A percentile compares a stretch with the other conserved stretches of the same genome.
Evolutionary conservation across 768 basidiomycete genomes (phyloP).

Genomic region (Plicaturopsis crispa): DNA sequence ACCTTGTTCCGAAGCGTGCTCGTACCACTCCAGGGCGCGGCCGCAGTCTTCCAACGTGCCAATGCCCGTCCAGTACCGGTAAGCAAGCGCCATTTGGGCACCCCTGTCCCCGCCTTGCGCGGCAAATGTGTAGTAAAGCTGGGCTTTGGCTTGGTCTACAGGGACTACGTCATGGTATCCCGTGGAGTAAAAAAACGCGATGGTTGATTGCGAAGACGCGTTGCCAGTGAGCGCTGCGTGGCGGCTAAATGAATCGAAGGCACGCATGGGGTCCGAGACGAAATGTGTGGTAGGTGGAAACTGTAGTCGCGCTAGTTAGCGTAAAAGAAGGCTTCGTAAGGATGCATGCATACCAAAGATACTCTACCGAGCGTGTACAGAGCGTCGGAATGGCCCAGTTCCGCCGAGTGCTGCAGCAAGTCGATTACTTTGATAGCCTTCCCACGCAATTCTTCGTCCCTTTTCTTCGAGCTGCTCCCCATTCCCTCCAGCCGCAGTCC

Average conservation of each 20-base stretch:
- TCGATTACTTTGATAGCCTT: constrained; percentile 81
- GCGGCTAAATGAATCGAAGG: constrained; percentile 52
- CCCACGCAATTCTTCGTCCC: constrained; percentile 57
- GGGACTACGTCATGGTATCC: constrained; percentile 65
- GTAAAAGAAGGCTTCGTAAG: not conserved
- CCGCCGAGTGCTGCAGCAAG: constrained; percentile 72
- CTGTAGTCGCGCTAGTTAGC: constrained; percentile 24
- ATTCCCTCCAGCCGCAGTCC: constrained; percentile 34
- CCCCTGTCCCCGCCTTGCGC: constrained; percentile 82
- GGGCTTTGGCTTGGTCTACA: constrained; percentile 71
- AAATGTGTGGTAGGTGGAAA: constrained; percentile 71
- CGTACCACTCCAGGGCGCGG: constrained; percentile 83
- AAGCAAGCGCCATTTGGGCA: constrained; percentile 89
- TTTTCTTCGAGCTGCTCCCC: constrained; percentile 34
- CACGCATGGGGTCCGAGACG: constrained; percentile 48
- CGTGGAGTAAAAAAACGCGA: constrained; percentile 86
- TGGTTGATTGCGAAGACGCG: constrained; percentile 75
- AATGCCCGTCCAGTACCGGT: constrained; percentile 94
- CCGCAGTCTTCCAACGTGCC: constrained; percentile 84
- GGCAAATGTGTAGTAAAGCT: constrained; percentile 91
- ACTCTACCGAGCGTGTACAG: constrained; percentile 59
- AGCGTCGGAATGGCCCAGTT: constrained; percentile 71
- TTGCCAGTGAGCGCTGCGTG: constrained; percentile 73
- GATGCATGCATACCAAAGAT: constrained; percentile 45
- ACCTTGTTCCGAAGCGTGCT: constrained; percentile 83